Evolutionary conservation across 1,284 basidiomycete genomes (phyloP).

Genomic region (Ceratobasidium sp.): DNA sequence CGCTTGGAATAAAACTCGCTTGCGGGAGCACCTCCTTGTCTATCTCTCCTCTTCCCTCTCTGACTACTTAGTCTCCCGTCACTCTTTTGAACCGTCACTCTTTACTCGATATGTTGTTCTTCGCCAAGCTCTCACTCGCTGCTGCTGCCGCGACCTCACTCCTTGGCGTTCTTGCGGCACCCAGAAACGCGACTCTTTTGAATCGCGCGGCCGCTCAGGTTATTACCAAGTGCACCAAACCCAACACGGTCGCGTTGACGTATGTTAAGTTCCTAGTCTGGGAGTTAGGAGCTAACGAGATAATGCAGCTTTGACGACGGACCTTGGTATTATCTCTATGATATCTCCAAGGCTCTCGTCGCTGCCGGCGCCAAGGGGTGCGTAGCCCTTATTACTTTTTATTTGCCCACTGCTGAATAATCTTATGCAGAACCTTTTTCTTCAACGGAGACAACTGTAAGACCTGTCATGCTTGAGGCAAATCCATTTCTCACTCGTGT

Average conservation of each 20-base stretch:
- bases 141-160: conserved; percentile 23
- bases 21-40: not conserved
- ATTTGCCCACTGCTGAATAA: conserved; percentile 7
- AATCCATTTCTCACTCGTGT: not conserved
- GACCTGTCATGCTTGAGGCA: not conserved
- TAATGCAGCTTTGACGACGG: conserved; percentile 46
- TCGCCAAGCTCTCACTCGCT: conserved; percentile 39
- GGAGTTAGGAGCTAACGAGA: not conserved
- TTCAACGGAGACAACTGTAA: conserved; percentile 45
- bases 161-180: conserved; percentile 30
- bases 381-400: not conserved
- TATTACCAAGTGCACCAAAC: conserved; percentile 45
- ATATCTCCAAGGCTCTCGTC: conserved; percentile 47
- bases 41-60: conserved; percentile 25
- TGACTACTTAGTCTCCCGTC: conserved; percentile 8
- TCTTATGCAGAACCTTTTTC: conserved; percentile 20
- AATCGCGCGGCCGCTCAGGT: conserved; percentile 41
- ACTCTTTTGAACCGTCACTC: conserved; percentile 37
- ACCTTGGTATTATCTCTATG: conserved; percentile 44
- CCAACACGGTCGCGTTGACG: conserved; percentile 49
- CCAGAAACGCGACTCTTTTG: conserved; percentile 7
- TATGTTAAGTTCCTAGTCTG: not conserved
- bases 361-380: conserved; percentile 49
- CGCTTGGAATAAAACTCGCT: not conserved
- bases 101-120: conserved; percentile 40